phyloP scores from a whole-genome alignment of 2,329 filamentous ascomycete species.

The Phyllosticta ampelicida region DNA sequence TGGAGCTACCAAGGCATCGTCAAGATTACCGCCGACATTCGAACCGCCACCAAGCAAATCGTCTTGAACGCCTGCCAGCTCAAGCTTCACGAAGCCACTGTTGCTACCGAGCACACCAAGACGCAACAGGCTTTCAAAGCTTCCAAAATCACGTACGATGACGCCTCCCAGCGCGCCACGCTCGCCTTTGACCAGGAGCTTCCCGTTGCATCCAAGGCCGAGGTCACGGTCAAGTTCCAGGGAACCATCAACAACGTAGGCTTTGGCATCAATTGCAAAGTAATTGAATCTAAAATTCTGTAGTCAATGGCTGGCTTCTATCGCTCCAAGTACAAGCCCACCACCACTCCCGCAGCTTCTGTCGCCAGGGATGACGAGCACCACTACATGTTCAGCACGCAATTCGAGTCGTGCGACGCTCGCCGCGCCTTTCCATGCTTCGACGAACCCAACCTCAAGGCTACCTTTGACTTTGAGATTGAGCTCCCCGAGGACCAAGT shows the following conservation, averaged over 20 bases:
- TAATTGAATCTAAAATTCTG: neutral
- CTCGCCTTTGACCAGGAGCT: constrained; percentile 67
- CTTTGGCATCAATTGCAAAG: neutral
- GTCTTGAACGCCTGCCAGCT: constrained; percentile 79
- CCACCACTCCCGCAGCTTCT: constrained; percentile 57
- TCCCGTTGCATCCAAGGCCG: constrained; percentile 53
- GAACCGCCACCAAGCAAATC: constrained; percentile 61
- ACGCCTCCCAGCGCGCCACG: constrained; percentile 71
- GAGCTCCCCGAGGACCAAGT: constrained; percentile 83
- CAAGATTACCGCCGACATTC: constrained; percentile 65
- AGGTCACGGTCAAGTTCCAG: constrained; percentile 61
- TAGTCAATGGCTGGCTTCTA: constrained; percentile 78
- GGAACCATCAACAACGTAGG: constrained; percentile 70
- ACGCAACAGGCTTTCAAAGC: constrained; percentile 48
- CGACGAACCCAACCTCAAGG: constrained; percentile 89
- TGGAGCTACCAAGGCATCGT: constrained; percentile 85
- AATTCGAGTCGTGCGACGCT: constrained; percentile 95
- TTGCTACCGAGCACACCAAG: constrained; percentile 49
- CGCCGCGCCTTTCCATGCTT: constrained; percentile 93
- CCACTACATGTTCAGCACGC: constrained; percentile 73
- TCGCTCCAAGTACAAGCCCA: constrained; percentile 84
- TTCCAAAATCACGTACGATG: constrained; percentile 66
- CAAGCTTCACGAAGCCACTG: constrained; percentile 57
- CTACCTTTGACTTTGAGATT: constrained; percentile 84
- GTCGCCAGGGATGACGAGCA: constrained; percentile 62